These are phyloP conservation scores for Suillus placidus DNA, from an alignment of 768 basidiomycete species.

Conservation along the genomic window DNA sequence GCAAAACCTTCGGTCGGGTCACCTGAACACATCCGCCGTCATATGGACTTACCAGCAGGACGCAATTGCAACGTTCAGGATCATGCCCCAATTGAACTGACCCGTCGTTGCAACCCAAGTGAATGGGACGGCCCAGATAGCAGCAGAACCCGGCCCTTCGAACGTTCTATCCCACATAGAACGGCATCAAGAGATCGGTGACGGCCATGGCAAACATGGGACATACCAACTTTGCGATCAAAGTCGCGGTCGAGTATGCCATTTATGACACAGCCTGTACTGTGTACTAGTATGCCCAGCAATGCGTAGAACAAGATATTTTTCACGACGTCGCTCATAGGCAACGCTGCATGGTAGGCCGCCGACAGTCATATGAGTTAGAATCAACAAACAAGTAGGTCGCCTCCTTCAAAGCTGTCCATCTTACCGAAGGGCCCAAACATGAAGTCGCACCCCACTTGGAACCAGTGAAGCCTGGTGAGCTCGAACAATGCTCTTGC, in stretches of 20 bases:
- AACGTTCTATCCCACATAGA: not conserved
- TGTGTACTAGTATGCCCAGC: slow-evolving; percentile 30
- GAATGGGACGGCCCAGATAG: too few relatives aligned
- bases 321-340: not conserved
- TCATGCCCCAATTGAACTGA: too few relatives aligned
- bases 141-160: too few relatives aligned
- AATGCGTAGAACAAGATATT: not conserved
- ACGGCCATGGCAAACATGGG: not conserved
- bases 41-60: too few relatives aligned
- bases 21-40: too few relatives aligned
- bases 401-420: too few relatives aligned
- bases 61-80: too few relatives aligned
- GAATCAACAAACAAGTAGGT: not conserved
- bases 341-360: too few relatives aligned
- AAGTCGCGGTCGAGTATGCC: slow-evolving; percentile 55
- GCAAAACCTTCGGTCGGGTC: too few relatives aligned
- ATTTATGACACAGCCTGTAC: slow-evolving; percentile 56
- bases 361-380: not conserved
- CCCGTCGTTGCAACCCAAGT: too few relatives aligned
- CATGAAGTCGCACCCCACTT: not conserved
- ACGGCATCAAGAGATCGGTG: slow-evolving; percentile 6
- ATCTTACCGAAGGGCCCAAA: too few relatives aligned
- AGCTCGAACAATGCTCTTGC: not conserved
- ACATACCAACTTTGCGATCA: slow-evolving; percentile 54
- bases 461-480: not conserved